These are phyloP conservation scores for Arabidopsis suecica DNA, from an alignment of 345 rosid genomes.

Conservation along the genomic window DNA sequence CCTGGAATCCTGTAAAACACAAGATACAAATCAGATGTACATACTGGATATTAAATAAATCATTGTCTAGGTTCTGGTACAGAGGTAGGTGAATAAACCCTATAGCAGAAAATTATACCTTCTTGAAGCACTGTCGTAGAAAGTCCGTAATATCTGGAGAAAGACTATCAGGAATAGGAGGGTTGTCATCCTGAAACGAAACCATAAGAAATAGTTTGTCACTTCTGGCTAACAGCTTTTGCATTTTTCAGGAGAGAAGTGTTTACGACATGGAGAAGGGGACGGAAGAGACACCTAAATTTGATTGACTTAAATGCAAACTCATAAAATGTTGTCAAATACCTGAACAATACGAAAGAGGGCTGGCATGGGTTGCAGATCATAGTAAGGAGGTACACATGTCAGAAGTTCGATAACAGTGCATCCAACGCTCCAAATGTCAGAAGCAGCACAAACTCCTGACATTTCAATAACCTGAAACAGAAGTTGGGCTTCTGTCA, in stretches of 20 bases:
- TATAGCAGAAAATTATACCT: constrained; percentile 55
- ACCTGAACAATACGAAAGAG: constrained; percentile 99
- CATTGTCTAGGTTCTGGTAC: neutral
- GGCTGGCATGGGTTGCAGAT: constrained; percentile 97
- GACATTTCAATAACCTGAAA: constrained; percentile 99
- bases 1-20: constrained; percentile 81
- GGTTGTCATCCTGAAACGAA: constrained; percentile 77
- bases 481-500: constrained; percentile 30
- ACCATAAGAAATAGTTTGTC: constrained; percentile 22
- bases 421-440: constrained; percentile 99
- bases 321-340: constrained; percentile 21
- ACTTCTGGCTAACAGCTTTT: constrained; percentile 25
- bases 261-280: constrained; percentile 4
- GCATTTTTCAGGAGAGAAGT: constrained; percentile 15
- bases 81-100: constrained; percentile 21
- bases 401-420: constrained; percentile 98
- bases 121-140: constrained; percentile 93
- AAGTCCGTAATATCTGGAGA: constrained; percentile 98
- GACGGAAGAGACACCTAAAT: constrained; percentile 17
- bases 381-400: constrained; percentile 97
- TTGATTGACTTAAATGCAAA: constrained; percentile 19
- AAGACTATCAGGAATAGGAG: constrained; percentile 96
- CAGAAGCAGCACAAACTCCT: constrained; percentile 99
- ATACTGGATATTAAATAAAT: constrained; percentile 9
- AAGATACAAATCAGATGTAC: constrained; percentile 29